These are phyloP conservation scores for Colletotrichum abscissum DNA, from an alignment of 2,329 filamentous ascomycete species.

Conservation along the genomic window DNA sequence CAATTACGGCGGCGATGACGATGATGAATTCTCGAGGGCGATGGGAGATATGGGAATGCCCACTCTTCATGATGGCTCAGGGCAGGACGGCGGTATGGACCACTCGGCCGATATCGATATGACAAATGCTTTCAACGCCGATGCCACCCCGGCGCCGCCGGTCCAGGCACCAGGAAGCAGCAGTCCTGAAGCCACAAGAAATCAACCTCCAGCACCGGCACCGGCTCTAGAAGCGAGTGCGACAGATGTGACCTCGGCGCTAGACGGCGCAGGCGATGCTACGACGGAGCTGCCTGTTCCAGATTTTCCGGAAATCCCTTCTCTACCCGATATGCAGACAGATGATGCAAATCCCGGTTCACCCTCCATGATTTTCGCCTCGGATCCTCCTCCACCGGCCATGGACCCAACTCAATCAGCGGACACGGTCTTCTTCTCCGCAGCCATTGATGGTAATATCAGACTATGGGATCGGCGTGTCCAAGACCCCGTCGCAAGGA, in stretches of 20 bases:
- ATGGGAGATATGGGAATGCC: slow-evolving; percentile 65
- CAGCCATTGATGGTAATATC: slow-evolving; percentile 87
- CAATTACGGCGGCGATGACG: slow-evolving; percentile 74
- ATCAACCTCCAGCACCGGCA: slow-evolving; percentile 4
- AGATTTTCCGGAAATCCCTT: slow-evolving; percentile 18
- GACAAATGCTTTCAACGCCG: slow-evolving; percentile 45
- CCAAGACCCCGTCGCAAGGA: slow-evolving; percentile 80
- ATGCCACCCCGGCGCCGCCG: slow-evolving; percentile 42
- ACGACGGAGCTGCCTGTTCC: not conserved
- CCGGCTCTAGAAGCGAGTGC: slow-evolving; percentile 6
- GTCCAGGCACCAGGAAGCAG: slow-evolving; percentile 38
- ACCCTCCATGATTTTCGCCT: slow-evolving; percentile 51
- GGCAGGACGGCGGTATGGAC: slow-evolving; percentile 50
- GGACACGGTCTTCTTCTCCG: slow-evolving; percentile 86
- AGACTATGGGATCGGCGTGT: slow-evolving; percentile 93
- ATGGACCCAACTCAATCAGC: slow-evolving; percentile 70
- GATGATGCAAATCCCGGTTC: slow-evolving; percentile 42
- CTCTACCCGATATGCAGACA: slow-evolving; percentile 7
- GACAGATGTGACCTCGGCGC: not conserved
- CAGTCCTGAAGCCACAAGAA: slow-evolving; percentile 25
- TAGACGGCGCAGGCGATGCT: slow-evolving; percentile 1
- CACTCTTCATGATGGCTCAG: slow-evolving; percentile 48
- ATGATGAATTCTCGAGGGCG: slow-evolving; percentile 83
- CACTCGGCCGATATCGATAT: slow-evolving; percentile 57
- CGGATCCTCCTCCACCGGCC: slow-evolving; percentile 51